Conservation (phyloP, 176 grass and related monocot species). For the Dendrocalamus sinicus region DNA sequence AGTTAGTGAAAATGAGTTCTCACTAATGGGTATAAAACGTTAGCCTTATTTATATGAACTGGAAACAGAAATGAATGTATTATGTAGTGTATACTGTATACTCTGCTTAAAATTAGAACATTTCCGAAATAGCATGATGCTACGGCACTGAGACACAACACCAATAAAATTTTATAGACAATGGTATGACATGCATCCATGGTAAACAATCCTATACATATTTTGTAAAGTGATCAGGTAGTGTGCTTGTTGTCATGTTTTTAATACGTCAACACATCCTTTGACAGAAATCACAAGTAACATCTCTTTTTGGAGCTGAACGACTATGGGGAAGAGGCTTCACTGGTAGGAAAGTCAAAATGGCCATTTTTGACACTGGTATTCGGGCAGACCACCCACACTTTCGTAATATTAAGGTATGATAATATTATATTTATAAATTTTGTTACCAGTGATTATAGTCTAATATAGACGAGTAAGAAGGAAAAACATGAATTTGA, state of each 20-base stretch:
- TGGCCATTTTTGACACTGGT: slow-evolving; percentile 99
- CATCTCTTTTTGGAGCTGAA: slow-evolving; percentile 90
- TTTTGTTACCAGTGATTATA: slow-evolving; percentile 18
- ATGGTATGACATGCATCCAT: not conserved
- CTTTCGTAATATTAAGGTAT: slow-evolving; percentile 99
- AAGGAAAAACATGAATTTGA: slow-evolving; percentile 1
- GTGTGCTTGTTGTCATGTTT: slow-evolving; percentile 33
- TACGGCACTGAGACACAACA: not conserved
- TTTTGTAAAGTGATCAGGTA: slow-evolving; percentile 8
- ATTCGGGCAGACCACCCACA: slow-evolving; percentile 93
- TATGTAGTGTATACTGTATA: not conserved
- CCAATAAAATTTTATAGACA: not conserved
- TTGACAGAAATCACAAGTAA: slow-evolving; percentile 87
- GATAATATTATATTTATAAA: slow-evolving; percentile 17
- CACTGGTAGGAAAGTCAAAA: slow-evolving; percentile 90
- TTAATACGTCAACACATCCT: slow-evolving; percentile 33
- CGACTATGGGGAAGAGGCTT: slow-evolving; percentile 83
- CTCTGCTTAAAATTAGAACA: not conserved
- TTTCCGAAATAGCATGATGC: slow-evolving; percentile 12
- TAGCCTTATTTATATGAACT: not conserved
- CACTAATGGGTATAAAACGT: not conserved
- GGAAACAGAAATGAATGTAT: not conserved
- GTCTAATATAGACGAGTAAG: not conserved
- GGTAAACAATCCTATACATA: not conserved
- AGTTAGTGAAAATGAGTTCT: not conserved